Evolutionary conservation across 495 filamentous ascomycete genomes (phyloP).

Genomic region (Xylaria palmicola): DNA sequence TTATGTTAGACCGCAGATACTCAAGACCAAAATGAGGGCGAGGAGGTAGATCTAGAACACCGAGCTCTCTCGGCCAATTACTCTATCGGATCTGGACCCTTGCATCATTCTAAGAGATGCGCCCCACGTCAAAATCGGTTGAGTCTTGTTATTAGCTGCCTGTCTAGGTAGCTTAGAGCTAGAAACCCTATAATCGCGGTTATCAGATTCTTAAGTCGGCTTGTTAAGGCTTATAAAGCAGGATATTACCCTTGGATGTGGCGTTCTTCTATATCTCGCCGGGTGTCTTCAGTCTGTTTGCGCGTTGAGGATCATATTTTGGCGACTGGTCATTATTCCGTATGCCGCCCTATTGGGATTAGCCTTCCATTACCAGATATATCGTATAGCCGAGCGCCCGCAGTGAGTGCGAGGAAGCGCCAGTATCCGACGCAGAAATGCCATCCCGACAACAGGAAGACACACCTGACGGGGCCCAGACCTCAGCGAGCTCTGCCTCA

Average conservation of each 20-base stretch:
- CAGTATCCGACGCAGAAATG: constrained; percentile 16
- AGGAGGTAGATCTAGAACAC: too few species aligned
- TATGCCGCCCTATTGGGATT: neutral
- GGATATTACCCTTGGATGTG: neutral
- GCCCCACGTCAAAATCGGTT: constrained; percentile 11
- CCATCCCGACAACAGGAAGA: constrained; percentile 4
- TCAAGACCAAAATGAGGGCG: too few species aligned
- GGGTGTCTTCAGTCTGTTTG: neutral
- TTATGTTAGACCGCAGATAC: too few species aligned
- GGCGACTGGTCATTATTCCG: neutral
- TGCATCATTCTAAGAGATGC: too few species aligned
- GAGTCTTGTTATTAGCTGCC: too few species aligned
- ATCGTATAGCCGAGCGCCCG: neutral
- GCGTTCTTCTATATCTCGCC: neutral
- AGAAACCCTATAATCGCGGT: neutral
- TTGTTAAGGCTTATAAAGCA: constrained; percentile 8
- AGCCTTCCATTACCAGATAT: neutral
- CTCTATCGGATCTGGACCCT: too few species aligned
- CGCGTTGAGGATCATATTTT: neutral
- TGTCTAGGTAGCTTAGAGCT: too few species aligned
- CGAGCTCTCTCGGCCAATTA: too few species aligned
- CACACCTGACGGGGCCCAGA: constrained; percentile 1
- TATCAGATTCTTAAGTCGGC: neutral
- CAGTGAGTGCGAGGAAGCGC: neutral
- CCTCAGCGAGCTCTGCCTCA: constrained; percentile 8